Conservation (phyloP, 2,329 filamentous ascomycete species). For the Tolypocladium capitatum region DNA sequence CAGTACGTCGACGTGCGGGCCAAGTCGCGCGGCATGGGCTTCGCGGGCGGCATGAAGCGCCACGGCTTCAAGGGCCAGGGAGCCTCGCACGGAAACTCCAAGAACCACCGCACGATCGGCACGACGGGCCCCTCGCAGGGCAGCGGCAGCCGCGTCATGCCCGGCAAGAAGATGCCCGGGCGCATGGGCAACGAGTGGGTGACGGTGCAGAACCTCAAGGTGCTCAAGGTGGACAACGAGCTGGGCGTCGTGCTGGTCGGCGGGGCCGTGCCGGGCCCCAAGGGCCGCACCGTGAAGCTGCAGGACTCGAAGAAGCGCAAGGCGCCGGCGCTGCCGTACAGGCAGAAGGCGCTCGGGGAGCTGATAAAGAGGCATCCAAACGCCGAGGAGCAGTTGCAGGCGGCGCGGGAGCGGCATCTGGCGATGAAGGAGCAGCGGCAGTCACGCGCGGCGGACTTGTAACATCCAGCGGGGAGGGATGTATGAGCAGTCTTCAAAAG, state of each 20-base stretch:
- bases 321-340: conserved; percentile 34
- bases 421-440: conserved; percentile 38
- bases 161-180: conserved; percentile 96
- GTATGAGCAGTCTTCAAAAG: conserved; percentile 9
- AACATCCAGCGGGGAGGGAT: background rate
- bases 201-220: conserved; percentile 82
- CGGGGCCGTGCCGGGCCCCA: conserved; percentile 77
- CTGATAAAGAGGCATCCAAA: conserved; percentile 34
- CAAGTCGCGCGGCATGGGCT: conserved; percentile 76
- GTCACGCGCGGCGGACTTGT: conserved; percentile 10
- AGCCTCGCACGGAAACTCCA: conserved; percentile 88
- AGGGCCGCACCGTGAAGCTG: conserved; percentile 70
- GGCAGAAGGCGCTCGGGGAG: conserved; percentile 29
- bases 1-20: conserved; percentile 81
- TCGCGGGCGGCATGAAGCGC: conserved; percentile 95
- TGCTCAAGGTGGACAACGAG: conserved; percentile 76
- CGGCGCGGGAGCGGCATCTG: conserved; percentile 36
- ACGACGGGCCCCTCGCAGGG: conserved; percentile 83
- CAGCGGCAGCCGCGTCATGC: conserved; percentile 79
- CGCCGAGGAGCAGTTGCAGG: conserved; percentile 30
- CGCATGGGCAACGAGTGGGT: conserved; percentile 84
- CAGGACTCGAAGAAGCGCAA: conserved; percentile 85
- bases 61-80: conserved; percentile 83
- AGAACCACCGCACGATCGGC: conserved; percentile 86
- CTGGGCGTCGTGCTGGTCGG: conserved; percentile 81